Conservation (phyloP, 495 filamentous ascomycete species). For the Penicillium riverlandense region DNA sequence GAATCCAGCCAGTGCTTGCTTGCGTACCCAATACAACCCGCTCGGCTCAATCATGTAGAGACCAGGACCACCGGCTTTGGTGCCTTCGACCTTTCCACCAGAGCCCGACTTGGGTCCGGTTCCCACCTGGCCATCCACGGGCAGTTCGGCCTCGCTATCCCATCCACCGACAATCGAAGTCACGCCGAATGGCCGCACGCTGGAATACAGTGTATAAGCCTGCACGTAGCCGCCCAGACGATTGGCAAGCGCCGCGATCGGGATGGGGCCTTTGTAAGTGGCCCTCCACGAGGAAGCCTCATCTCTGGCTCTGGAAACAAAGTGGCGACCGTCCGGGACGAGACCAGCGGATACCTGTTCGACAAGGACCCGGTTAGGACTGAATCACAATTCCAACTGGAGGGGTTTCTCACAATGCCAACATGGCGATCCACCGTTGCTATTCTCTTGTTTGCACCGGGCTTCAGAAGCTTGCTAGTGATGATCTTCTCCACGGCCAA, state of each 20-base stretch:
- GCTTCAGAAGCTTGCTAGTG: conserved; percentile 88
- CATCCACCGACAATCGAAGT: conserved; percentile 91
- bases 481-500: conserved; percentile 95
- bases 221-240: conserved; percentile 93
- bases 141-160: conserved; percentile 72
- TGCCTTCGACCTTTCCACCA: conserved; percentile 69
- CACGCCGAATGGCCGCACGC: conserved; percentile 91
- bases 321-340: conserved; percentile 90
- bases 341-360: conserved; percentile 84
- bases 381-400: not conserved
- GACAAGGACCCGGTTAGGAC: not conserved
- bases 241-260: conserved; percentile 74
- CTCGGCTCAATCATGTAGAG: conserved; percentile 99
- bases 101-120: conserved; percentile 66
- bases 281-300: conserved; percentile 86
- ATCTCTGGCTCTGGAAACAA: conserved; percentile 86
- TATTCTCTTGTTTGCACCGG: conserved; percentile 92
- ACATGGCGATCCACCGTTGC: conserved; percentile 89
- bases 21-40: conserved; percentile 80
- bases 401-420: conserved; percentile 64
- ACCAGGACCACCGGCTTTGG: conserved; percentile 77
- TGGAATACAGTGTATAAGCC: conserved; percentile 93
- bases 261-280: conserved; percentile 86
- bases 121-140: conserved; percentile 84
- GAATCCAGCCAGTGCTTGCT: not conserved